Conservation (phyloP, 2,329 filamentous ascomycete species). For the Xylariales sp. region DNA sequence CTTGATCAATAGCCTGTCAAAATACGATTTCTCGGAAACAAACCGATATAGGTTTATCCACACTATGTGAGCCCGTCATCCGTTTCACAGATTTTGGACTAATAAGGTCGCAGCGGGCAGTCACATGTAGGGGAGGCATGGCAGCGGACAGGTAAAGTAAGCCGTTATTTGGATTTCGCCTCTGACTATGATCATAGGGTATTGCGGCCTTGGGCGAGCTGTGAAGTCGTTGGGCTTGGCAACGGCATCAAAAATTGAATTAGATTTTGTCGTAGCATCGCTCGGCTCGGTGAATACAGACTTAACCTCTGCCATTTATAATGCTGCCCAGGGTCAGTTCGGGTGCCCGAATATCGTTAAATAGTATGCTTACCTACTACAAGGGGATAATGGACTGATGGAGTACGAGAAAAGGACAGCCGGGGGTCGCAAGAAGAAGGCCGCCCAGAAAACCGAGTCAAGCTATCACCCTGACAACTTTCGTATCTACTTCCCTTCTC, state of each 20-base stretch:
- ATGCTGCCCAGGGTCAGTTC: slow-evolving; percentile 64
- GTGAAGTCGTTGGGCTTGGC: slow-evolving; percentile 72
- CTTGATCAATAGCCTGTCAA: slow-evolving; percentile 74
- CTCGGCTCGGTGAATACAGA: slow-evolving; percentile 79
- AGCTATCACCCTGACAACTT: slow-evolving; percentile 61
- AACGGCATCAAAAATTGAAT: slow-evolving; percentile 65
- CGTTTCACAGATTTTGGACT: slow-evolving; percentile 11
- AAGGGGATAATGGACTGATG: slow-evolving; percentile 58
- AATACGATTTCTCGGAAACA: slow-evolving; percentile 86
- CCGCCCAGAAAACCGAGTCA: slow-evolving; percentile 41
- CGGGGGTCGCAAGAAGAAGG: slow-evolving; percentile 48
- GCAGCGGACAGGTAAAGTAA: slow-evolving; percentile 57
- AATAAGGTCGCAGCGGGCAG: slow-evolving; percentile 61
- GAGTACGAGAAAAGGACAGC: slow-evolving; percentile 57
- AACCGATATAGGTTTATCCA: slow-evolving; percentile 82
- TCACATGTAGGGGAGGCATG: slow-evolving; percentile 62
- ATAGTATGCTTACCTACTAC: slow-evolving; percentile 21
- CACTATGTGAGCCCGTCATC: slow-evolving; percentile 71
- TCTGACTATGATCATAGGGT: slow-evolving; percentile 63
- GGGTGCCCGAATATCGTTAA: slow-evolving; percentile 6
- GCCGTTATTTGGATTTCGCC: slow-evolving; percentile 15
- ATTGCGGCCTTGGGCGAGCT: slow-evolving; percentile 77
- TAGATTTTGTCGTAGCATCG: slow-evolving; percentile 86
- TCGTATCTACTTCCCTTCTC: slow-evolving; percentile 84
- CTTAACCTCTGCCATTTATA: slow-evolving; percentile 70